Base-by-base conservation (phyloP, 139 green algal species). In the Picochlorum sp. region DNA sequence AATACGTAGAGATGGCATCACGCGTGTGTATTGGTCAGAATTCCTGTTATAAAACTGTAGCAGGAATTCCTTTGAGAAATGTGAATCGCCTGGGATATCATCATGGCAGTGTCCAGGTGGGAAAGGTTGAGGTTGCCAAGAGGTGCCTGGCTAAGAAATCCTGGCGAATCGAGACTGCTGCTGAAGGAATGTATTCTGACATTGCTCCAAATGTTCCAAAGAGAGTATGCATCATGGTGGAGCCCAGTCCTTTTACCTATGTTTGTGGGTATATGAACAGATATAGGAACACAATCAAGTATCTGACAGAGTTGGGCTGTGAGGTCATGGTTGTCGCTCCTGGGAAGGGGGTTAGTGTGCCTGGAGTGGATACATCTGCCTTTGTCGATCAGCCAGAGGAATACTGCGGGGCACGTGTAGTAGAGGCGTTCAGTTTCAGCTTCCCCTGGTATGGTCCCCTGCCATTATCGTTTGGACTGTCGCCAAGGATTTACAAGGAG, bases 401-500 rank as follows among this genome's bases (percentile, higher is more conserved):
- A 23, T 73, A 68, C 20, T n/a, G 49, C 13, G 71, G 71, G 15
- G 71, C 71, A 10, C 60, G 60, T 10, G 59, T 77, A 30, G 65
- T 77, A 44, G 34, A 59, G 41, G 71, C 71, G 56, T 68, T 66
- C 24, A 67, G 41, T 54, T 69, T 81, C 15, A 70, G 67, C n/a
- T 80, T 62, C 16, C 74, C 74, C 24, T 81, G 71, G 72, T 81
- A 81, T 61, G 38, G 45, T 3, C 47, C 57, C n/a, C 52, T 81
- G 37, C 74, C 74, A 9, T 59, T 81, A 8, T 73, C 45, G 16
- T 80, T 81, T 51, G 74, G 63, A 28, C 68, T 81, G 45, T 82
- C 74, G 1, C 74, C 74, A 8, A 61, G 74, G 21, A 81, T 81
- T 62, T 80, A 80, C 66, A 75, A 79, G 45, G 60, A 82, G 31